A percentile compares a stretch with the other conserved stretches of the same genome.
Conservation (phyloP, 1,284 basidiomycete genomes). For the Hortiboletus rubellus region DNA sequence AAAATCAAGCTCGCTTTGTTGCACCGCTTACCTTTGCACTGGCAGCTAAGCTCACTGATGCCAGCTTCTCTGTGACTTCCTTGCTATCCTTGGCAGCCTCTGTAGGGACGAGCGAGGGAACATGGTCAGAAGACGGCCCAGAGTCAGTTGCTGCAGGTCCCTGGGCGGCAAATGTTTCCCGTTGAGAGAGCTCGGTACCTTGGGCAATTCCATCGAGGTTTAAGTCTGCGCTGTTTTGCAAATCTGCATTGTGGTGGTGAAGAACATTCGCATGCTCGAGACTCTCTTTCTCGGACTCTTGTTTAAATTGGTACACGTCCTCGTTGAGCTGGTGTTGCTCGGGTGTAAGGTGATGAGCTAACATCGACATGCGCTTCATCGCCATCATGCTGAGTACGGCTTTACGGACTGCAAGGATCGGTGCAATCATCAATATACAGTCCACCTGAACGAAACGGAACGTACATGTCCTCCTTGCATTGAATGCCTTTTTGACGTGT, state of each 20-base stretch:
- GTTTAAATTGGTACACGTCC: constrained; percentile 72
- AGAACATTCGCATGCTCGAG: constrained; percentile 46
- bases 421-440: constrained; percentile 2
- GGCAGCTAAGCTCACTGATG: constrained; percentile 30
- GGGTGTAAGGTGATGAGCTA: constrained; percentile 41
- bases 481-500: constrained; percentile 84
- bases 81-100: constrained; percentile 21
- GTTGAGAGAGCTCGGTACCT: constrained; percentile 25
- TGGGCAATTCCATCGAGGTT: constrained; percentile 7
- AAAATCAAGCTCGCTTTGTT: constrained; percentile 17
- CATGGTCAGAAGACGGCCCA: constrained; percentile 2
- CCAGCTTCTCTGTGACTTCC: constrained; percentile 30
- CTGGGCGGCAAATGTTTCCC: constrained; percentile 31
- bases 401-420: constrained; percentile 65
- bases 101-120: background rate
- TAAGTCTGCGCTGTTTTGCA: constrained; percentile 33
- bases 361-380: constrained; percentile 72
- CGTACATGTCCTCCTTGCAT: constrained; percentile 84
- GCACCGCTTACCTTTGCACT: constrained; percentile 35
- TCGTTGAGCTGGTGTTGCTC: constrained; percentile 56
- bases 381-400: constrained; percentile 86
- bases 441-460: constrained; percentile 18
- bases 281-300: constrained; percentile 70
- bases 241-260: constrained; percentile 48
- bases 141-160: background rate